phyloP scores from a whole-genome alignment of 306 rosid genomes.

The Sicyos baderoa region DNA sequence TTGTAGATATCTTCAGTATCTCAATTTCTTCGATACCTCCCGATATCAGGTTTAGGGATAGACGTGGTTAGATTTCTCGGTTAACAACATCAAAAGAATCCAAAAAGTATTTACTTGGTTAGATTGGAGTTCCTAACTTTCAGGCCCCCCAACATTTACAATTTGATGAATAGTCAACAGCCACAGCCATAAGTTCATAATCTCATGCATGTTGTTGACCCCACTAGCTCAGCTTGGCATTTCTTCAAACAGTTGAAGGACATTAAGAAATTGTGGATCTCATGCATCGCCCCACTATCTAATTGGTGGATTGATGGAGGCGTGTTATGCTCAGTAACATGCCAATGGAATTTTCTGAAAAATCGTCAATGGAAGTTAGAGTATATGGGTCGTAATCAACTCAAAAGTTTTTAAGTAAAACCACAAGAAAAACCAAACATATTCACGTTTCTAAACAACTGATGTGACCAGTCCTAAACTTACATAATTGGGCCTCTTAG shows the following conservation, averaged over 20 bases:
- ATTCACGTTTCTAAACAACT: neutral
- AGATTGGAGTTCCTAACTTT: neutral
- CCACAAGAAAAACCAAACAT: neutral
- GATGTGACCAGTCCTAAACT: neutral
- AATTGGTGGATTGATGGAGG: constrained; percentile 19
- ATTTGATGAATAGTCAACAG: neutral
- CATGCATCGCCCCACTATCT: constrained; percentile 14
- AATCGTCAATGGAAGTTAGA: neutral
- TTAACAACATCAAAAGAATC: neutral
- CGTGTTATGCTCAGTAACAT: constrained; percentile 7
- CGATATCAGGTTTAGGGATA: no score
- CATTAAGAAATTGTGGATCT: constrained; percentile 11
- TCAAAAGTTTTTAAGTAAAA: neutral
- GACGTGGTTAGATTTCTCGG: no score
- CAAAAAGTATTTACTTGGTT: neutral
- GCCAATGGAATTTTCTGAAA: neutral
- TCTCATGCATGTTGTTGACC: constrained; percentile 7
- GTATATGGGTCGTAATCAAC: no score
- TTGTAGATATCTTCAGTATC: no score
- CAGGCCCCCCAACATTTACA: neutral
- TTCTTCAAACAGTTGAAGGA: constrained; percentile 10
- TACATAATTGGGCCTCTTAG: no score
- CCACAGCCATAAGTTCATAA: constrained; percentile 1
- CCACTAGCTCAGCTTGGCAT: constrained; percentile 15
- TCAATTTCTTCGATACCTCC: no score